Conservation (phyloP, 495 filamentous ascomycete species). For the Margaritispora aquatica region DNA sequence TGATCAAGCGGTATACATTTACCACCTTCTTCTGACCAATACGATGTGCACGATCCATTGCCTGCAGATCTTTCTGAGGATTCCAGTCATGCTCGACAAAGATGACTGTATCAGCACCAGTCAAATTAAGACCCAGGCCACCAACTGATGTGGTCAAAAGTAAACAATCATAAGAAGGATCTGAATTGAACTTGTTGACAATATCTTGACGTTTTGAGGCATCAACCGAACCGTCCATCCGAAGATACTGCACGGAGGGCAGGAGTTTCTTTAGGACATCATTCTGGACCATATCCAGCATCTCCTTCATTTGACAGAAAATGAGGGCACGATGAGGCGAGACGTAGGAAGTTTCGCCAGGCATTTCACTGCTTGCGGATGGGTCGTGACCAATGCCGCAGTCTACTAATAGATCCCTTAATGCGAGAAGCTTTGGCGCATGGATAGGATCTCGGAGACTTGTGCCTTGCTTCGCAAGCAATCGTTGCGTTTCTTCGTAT, state of each 20-base stretch:
- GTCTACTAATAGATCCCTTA: constrained; percentile 85
- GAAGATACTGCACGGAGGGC: constrained; percentile 80
- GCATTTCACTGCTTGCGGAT: constrained; percentile 47
- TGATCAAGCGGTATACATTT: constrained; percentile 97
- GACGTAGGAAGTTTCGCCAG: constrained; percentile 65
- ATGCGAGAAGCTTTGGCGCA: constrained; percentile 85
- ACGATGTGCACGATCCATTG: constrained; percentile 97
- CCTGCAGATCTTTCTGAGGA: constrained; percentile 95
- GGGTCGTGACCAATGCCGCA: constrained; percentile 83
- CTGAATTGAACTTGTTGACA: constrained; percentile 96
- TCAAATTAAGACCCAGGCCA: constrained; percentile 90
- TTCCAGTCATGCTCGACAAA: constrained; percentile 99
- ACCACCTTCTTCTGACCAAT: constrained; percentile 99
- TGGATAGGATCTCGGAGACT: constrained; percentile 78
- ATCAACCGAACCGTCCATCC: constrained; percentile 88
- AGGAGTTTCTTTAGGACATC: constrained; percentile 81
- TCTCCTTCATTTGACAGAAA: constrained; percentile 99
- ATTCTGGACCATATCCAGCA: constrained; percentile 96
- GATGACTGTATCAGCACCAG: constrained; percentile 96
- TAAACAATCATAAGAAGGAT: constrained; percentile 89
- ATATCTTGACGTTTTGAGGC: constrained; percentile 88
- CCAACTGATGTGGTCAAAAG: constrained; percentile 92
- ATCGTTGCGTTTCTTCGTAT: constrained; percentile 74
- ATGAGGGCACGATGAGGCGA: constrained; percentile 92
- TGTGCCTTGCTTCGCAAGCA: constrained; percentile 64